Base-by-base conservation (phyloP, 176 grass and related monocot genomes). In the Puccinellia tenuiflora region DNA sequence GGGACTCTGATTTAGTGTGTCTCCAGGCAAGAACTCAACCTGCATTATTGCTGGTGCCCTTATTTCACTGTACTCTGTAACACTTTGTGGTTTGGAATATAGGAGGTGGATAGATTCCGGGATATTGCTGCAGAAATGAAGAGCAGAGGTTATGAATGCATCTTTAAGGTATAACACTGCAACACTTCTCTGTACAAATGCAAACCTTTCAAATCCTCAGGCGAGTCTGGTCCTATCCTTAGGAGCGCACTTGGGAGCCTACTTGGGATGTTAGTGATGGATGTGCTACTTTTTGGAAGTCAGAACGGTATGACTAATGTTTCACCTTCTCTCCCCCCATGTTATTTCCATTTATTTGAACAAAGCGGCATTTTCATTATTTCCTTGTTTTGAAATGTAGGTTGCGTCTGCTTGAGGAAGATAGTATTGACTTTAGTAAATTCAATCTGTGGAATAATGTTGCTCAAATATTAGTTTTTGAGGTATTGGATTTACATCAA, bases 261-360 rank as follows among this genome's bases (percentile, higher is more conserved):
- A 89, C 69, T 82, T 92, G 90, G 63, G 86, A 92, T 77, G 88
- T 86, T 31, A 89, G 83, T 88, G 92, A 97, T 81, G 95, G 92
- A 85, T 97, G 95, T 82, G 90, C 95, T 70, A 88, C 90, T 0
- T 97, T 94, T 84, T 97, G 95, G 95, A 97, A 97, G 89, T 90
- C 89, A 81, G 65, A 79, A 61, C 82, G 82, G 95, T 97, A 75
- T 54, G 52, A 55, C 1, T 22, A 16, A 42, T 61, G 26, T 15
- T 13, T 1, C 69, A 7, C 69, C 24, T 72, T 73, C 40, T 68
- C 46, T n/a, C 3, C 5, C 3, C 9, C 54, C 50, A 89, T 86
- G 22, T 74, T 75, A 20, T 81, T 40, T 79, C 74, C 30, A 63
- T 68, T 83, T 53, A 3, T 80, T 55, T 85, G 39, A 68, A 76